Evolutionary conservation across 2,329 filamentous ascomycete genomes (phyloP), one percentile per base, ranked within the genome.

Genomic region (Botrytis fragariae): DNA sequence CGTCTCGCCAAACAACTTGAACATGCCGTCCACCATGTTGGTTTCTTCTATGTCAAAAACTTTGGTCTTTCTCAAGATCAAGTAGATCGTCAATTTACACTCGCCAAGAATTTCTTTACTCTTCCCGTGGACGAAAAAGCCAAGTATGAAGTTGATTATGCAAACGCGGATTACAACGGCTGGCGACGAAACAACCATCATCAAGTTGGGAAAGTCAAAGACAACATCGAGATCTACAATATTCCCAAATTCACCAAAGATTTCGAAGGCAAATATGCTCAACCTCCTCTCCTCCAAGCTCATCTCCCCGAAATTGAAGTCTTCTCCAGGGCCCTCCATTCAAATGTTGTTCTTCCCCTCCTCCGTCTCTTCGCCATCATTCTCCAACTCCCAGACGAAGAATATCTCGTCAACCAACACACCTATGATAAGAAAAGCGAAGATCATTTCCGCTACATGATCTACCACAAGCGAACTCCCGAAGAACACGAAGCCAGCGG

Each of bases 11-110:
- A 85, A 65, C 86, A 87, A 74, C 82, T 89, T 3, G 83, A 85
- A 29, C 84, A 88, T 75, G 87, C 87, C 5, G 85, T 87, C 0
- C 82, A 83, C 51, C 77, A 84, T 70, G 81, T 85, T 76, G 87
- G 88, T 0, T 88, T 91, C 82, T 91, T 91, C 81, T 90, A 90
- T 74, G 86, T 91, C 32, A 87, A 86, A 74, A 89, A 90, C 80
- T 90, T 88, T 74, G 88, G 88, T 45, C 83, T 91, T n/a, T 82
- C 81, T 0, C 87, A 90, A 78, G 87, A 89, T 64, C 83, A 89
- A 78, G 84, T 91, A 2, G 86, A 91, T 75, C 82, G 84, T 9
- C 89, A 91, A 75, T 91, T 90, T 75, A 87, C 88, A 20, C 84
- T 91, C 3, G 89, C 86, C 1, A 87, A 88, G 73, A 83, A 87